phyloP scores from a whole-genome alignment of 768 basidiomycete species.

The Omphalotus guepiniiformis region DNA sequence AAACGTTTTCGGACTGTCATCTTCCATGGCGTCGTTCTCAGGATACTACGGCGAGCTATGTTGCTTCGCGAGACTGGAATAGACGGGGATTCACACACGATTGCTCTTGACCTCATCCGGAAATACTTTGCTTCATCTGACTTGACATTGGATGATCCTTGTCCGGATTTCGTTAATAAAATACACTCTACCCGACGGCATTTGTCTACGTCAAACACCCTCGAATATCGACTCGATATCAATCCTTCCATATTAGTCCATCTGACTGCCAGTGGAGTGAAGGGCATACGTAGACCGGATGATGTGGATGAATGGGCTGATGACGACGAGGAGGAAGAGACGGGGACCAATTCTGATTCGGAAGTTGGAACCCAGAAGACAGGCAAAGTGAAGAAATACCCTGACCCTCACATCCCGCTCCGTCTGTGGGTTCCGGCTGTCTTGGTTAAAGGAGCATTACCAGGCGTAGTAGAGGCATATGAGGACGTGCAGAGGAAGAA shows the following conservation, averaged over 20 bases:
- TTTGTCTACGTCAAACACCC: constrained; percentile 33
- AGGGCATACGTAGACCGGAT: constrained; percentile 21
- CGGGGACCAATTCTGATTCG: constrained; percentile 14
- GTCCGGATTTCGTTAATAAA: constrained; percentile 23
- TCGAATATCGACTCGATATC: constrained; percentile 41
- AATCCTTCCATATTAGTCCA: constrained; percentile 28
- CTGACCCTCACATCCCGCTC: constrained; percentile 26
- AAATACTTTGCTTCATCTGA: neutral
- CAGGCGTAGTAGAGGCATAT: constrained; percentile 31
- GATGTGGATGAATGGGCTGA: constrained; percentile 7
- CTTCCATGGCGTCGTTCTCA: constrained; percentile 67
- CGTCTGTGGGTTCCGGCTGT: constrained; percentile 40
- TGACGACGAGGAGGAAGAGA: constrained; percentile 12
- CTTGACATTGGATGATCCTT: neutral
- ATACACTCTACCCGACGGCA: constrained; percentile 33
- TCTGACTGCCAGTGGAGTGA: constrained; percentile 25
- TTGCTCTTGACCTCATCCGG: neutral
- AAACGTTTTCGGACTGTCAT: constrained; percentile 75
- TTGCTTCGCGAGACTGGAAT: constrained; percentile 55
- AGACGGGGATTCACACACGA: constrained; percentile 38
- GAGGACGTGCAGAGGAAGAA: constrained; percentile 24
- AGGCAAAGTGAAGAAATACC: constrained; percentile 19
- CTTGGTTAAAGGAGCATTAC: constrained; percentile 38
- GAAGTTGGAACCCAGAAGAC: constrained; percentile 12
- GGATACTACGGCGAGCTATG: constrained; percentile 57